Evolutionary conservation across 768 basidiomycete genomes (phyloP), one percentile per base, ranked within the genome.

Genomic region (Psilocybe azurescens): DNA sequence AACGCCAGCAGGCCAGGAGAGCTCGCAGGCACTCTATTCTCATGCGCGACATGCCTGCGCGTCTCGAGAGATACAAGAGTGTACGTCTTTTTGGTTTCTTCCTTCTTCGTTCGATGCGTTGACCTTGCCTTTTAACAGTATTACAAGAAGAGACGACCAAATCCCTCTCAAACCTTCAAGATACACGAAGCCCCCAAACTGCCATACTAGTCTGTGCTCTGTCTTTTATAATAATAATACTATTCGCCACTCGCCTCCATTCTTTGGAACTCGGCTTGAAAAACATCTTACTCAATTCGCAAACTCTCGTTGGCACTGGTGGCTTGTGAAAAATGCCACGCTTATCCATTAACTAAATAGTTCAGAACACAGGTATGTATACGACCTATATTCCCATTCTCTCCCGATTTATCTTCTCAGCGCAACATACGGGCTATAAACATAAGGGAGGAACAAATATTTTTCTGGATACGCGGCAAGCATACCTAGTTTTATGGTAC

Each of bases 41-140:
- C 59, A 76, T 93, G 81, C 82, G 86, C 68, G 84, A 87, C 71
- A 93, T 93, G 91, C 73, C 79, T 39, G 81, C 83, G 65, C 84
- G 91, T 64, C 80, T 93, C 65, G 75, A 74, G 62, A 83, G 81
- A 56, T 93, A 86, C 83, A 90, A 89, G 73, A 76, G 76, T 73
- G 91, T 86, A 68, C 61, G 86, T 80, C 3, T 13, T 39, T 1
- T 14, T 38, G 24, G 39, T 28, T 60, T 61, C 65, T 8, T 41
- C 48, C 13, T 24, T 47, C 7, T 38, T 50, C 13, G 24, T 50
- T 28, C 51, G n/a, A 30, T 16, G 55, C 46, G 46, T 61, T 53
- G 29, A 56, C 65, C 28, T 54, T 60, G 29, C 51, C 60, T 50
- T 33, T 61, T 14, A 59, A 9, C 67, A 85, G 83, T 78, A 78